These are phyloP conservation scores for Acrocalymma vagum DNA, from an alignment of 2,329 filamentous ascomycete species.

Conservation along the genomic window DNA sequence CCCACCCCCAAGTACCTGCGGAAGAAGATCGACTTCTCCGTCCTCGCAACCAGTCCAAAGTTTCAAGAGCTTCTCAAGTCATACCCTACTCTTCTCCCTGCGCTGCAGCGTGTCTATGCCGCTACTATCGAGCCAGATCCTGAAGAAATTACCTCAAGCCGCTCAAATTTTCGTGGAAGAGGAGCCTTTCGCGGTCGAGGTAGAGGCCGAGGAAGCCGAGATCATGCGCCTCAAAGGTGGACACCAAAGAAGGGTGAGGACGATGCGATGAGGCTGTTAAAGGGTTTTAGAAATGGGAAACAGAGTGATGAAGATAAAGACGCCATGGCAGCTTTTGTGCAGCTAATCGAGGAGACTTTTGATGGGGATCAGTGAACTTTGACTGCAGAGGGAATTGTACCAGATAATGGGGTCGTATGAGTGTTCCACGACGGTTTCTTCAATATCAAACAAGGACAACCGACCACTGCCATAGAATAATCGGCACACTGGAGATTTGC, in stretches of 20 bases:
- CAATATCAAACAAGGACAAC: too few species aligned
- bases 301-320: slow-evolving; percentile 44
- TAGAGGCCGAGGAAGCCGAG: slow-evolving; percentile 22
- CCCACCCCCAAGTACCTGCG: slow-evolving; percentile 41
- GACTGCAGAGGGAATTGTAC: too few species aligned
- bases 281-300: slow-evolving; percentile 32
- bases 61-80: slow-evolving; percentile 37
- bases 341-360: slow-evolving; percentile 35
- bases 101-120: slow-evolving; percentile 43
- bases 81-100: slow-evolving; percentile 29
- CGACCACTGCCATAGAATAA: too few species aligned
- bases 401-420: too few species aligned
- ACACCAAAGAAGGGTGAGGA: slow-evolving; percentile 40
- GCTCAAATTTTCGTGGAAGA: slow-evolving; percentile 25
- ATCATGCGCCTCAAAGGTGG: slow-evolving; percentile 25
- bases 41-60: slow-evolving; percentile 34
- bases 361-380: slow-evolving; percentile 11
- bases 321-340: slow-evolving; percentile 52
- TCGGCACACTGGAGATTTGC: too few species aligned
- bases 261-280: slow-evolving; percentile 38
- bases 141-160: slow-evolving; percentile 26
- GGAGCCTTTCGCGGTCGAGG: slow-evolving; percentile 16
- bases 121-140: slow-evolving; percentile 43
- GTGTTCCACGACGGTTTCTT: neutral
- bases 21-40: slow-evolving; percentile 39